Conservation (phyloP, 345 rosid species). For the Dipteronia sinensis region DNA sequence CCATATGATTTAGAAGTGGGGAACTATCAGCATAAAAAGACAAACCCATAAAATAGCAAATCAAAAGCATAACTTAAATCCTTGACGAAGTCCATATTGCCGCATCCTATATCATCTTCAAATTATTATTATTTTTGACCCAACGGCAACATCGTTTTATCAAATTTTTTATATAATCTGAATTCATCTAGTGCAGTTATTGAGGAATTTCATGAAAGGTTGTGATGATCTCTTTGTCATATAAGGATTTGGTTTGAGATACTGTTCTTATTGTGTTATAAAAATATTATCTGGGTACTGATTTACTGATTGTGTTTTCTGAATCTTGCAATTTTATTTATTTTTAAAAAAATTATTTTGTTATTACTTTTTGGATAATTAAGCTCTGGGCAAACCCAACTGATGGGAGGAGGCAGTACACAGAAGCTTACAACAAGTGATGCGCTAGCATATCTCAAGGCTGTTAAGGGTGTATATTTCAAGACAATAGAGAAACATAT, state of each 20-base stretch:
- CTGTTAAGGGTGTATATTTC: slow-evolving; percentile 84
- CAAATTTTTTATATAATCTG: background rate
- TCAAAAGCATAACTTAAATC: no score
- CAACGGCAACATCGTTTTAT: no score
- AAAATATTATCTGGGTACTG: slow-evolving; percentile 5
- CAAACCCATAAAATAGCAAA: no score
- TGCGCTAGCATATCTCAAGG: slow-evolving; percentile 85
- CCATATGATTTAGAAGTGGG: no score
- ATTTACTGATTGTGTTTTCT: slow-evolving; percentile 14
- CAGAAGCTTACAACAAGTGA: slow-evolving; percentile 89
- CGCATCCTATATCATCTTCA: no score
- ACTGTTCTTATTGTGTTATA: background rate
- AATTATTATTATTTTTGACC: no score
- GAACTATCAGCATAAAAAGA: no score
- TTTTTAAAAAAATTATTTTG: slow-evolving; percentile 8
- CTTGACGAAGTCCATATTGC: no score
- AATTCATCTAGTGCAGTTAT: slow-evolving; percentile 8
- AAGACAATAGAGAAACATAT: slow-evolving; percentile 81
- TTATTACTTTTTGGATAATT: slow-evolving; percentile 24
- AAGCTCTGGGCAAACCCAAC: slow-evolving; percentile 70
- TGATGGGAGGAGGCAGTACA: slow-evolving; percentile 50
- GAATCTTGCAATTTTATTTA: background rate
- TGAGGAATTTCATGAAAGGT: background rate
- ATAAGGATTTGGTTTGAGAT: slow-evolving; percentile 2
- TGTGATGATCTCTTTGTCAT: background rate